A percentile compares a stretch with the other conserved stretches of the same genome.
phyloP scores from a whole-genome alignment of 371 early-diverging fungal species.

The Capillidium heterosporum region DNA sequence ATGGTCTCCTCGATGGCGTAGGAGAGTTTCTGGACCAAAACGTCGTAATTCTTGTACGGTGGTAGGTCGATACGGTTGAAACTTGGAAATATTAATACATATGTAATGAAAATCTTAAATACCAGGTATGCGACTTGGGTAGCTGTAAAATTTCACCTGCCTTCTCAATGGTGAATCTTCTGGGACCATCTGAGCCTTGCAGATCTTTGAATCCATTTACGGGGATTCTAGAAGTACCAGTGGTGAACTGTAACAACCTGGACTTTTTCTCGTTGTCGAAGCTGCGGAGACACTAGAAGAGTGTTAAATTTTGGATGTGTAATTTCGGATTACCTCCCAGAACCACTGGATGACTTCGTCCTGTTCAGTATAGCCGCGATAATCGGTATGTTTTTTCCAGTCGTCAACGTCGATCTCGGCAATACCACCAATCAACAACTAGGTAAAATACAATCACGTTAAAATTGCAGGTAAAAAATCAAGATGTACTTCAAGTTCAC shows the following conservation, averaged over 20 bases:
- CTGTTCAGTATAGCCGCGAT: conserved; percentile 87
- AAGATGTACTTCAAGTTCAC: conserved; percentile 62
- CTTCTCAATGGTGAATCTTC: conserved; percentile 93
- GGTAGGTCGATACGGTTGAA: conserved; percentile 95
- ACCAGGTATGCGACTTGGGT: conserved; percentile 92
- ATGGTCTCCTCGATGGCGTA: conserved; percentile 87
- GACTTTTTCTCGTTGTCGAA: conserved; percentile 90
- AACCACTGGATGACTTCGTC: conserved; percentile 96
- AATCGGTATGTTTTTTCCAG: conserved; percentile 98
- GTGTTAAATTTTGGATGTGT: neutral
- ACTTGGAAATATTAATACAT: conserved; percentile 13
- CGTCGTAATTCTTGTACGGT: conserved; percentile 56
- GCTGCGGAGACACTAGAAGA: conserved; percentile 39
- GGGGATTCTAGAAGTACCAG: conserved; percentile 95
- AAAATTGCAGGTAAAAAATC: too few species aligned
- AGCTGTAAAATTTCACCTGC: conserved; percentile 64
- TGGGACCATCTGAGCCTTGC: conserved; percentile 90
- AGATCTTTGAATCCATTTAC: conserved; percentile 97
- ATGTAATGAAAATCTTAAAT: conserved; percentile 8
- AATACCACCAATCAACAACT: conserved; percentile 91
- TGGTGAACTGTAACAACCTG: conserved; percentile 91
- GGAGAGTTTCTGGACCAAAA: conserved; percentile 60
- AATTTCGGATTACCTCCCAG: conserved; percentile 54
- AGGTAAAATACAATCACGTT: neutral
- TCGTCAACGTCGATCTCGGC: conserved; percentile 97